Conservation (phyloP, 257 asterid genomes). For the Knoxia roxburghii region DNA sequence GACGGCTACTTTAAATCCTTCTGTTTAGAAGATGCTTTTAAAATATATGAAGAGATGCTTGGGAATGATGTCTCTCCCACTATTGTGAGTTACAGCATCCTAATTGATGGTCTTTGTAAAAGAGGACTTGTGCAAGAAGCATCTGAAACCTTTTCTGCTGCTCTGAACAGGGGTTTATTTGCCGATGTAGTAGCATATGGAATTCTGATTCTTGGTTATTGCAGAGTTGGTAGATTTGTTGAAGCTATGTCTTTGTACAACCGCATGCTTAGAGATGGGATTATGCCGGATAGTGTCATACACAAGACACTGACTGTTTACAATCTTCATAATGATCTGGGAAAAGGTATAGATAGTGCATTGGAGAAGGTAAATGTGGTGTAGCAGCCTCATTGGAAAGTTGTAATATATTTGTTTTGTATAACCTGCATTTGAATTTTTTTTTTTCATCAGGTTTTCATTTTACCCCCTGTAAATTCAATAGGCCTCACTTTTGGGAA, state of each 20-base stretch:
- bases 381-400: background rate
- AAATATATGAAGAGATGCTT: constrained; percentile 29
- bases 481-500: background rate
- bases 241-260: constrained; percentile 31
- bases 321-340: constrained; percentile 10
- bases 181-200: constrained; percentile 34
- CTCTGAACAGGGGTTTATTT: constrained; percentile 24
- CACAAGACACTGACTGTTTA: constrained; percentile 19
- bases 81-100: constrained; percentile 33
- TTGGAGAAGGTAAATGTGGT: constrained; percentile 9
- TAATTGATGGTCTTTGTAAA: constrained; percentile 38
- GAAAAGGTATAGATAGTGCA: background rate
- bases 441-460: background rate
- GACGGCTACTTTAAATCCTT: constrained; percentile 33
- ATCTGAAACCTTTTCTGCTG: constrained; percentile 20
- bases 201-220: constrained; percentile 34
- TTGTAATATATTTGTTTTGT: background rate
- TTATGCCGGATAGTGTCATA: constrained; percentile 27
- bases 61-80: constrained; percentile 27
- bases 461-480: background rate
- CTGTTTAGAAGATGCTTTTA: constrained; percentile 22
- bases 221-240: constrained; percentile 28
- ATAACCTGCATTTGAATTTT: background rate
- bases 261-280: constrained; percentile 32
- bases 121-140: constrained; percentile 35